Evolutionary conservation across 2,329 filamentous ascomycete genomes (phyloP), one percentile per base, ranked within the genome.

Genomic region (Monilinia vaccinii-corymbosi): DNA sequence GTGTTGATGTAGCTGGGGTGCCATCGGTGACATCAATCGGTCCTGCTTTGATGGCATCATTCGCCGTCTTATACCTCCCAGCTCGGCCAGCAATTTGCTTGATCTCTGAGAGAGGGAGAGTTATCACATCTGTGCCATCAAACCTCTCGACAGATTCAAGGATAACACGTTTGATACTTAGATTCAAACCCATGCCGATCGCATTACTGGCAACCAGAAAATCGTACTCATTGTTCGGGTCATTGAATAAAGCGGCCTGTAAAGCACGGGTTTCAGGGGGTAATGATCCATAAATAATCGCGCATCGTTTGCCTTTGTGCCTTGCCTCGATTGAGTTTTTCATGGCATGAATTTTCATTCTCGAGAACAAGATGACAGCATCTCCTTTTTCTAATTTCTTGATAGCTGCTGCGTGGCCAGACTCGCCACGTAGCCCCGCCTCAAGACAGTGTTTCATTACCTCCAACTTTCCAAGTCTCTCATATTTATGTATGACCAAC

Each of bases 11-110:
- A n/a, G 32, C 14, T 2, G 63, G 28, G 11, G 18, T 31, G 23
- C 23, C 47, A 40, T 49, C 49, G 28, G 49, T 44, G 32, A 55
- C 13, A 16, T 62, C 62, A 23, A 48, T 48, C 11, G 53, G 32
- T 21, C 61, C 65, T 23, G 64, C 49, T 28, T 70, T 61, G 51
- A 75, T 74, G 32, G 80, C 78, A 69, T 88, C 79, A 32, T 79
- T 77, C 2, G 89, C 89, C 32, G 87, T 86, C 60, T 86, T 85
- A 73, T 86, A 99, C 49, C 94, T 86, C 32, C 94, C 94, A 14
- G 94, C 94, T 65, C 94, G 85, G 21, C 94, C 94, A 53, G 86
- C 94, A 69, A 99, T 99, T 71, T 99, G 94, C 73, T 96, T 97
- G 68, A 97, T 80, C 66, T 97, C 89, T 0, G 91, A 87, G 3